Conservation (phyloP, 768 basidiomycete species). For the Mycena metata region DNA sequence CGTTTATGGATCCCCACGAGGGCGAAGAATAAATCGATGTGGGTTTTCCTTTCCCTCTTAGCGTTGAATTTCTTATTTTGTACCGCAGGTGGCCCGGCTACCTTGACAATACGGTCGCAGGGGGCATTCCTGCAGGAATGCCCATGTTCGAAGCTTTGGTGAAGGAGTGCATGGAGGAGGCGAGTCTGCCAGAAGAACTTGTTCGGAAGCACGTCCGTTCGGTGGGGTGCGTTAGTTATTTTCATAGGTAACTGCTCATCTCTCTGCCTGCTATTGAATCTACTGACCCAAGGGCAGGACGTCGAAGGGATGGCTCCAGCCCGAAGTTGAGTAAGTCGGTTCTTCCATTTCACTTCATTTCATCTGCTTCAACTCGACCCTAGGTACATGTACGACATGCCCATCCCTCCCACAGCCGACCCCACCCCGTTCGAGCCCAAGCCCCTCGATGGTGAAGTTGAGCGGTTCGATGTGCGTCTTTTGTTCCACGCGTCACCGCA, state of each 20-base stretch:
- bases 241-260: conserved; percentile 66
- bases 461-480: conserved; percentile 83
- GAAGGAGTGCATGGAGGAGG: conserved; percentile 96
- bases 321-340: conserved; percentile 80
- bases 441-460: conserved; percentile 94
- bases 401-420: conserved; percentile 68
- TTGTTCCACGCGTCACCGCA: background rate
- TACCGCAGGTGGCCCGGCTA: conserved; percentile 85
- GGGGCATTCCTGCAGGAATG: conserved; percentile 90
- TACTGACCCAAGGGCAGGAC: conserved; percentile 58
- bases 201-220: conserved; percentile 70
- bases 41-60: conserved; percentile 44
- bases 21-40: conserved; percentile 91
- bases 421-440: conserved; percentile 69
- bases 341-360: background rate
- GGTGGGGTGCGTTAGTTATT: conserved; percentile 86
- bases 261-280: background rate
- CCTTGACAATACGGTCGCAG: conserved; percentile 93
- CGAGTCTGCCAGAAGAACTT: conserved; percentile 78
- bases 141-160: conserved; percentile 79
- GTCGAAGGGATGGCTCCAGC: conserved; percentile 83
- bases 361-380: background rate
- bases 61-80: conserved; percentile 1
- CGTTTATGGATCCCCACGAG: conserved; percentile 92
- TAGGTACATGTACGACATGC: conserved; percentile 89